A percentile compares a stretch with the other conserved stretches of the same genome.
phyloP scores from a whole-genome alignment of 2,329 filamentous ascomycete genomes.

The Penicillium expansum region DNA sequence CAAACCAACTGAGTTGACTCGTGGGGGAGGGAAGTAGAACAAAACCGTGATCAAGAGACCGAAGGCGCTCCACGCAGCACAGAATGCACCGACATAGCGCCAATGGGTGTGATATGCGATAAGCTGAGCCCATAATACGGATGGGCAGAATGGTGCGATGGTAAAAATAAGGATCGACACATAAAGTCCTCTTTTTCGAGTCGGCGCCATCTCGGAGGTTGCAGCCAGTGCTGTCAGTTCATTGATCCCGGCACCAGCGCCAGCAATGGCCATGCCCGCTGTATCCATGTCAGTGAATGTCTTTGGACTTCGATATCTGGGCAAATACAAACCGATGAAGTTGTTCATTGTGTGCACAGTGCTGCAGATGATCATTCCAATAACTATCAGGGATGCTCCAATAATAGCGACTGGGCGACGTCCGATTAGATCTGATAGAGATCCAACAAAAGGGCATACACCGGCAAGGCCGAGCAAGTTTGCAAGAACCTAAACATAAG shows the following conservation, averaged over 20 bases:
- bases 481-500: slow-evolving; percentile 39
- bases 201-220: slow-evolving; percentile 66
- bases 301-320: neutral
- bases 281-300: neutral
- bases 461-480: slow-evolving; percentile 57
- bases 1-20: slow-evolving; percentile 42
- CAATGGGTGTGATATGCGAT: slow-evolving; percentile 47
- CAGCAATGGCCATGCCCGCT: slow-evolving; percentile 59
- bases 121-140: slow-evolving; percentile 61
- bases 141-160: slow-evolving; percentile 62
- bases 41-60: slow-evolving; percentile 43
- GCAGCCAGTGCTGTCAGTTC: slow-evolving; percentile 67
- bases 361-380: slow-evolving; percentile 60
- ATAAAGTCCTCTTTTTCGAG: slow-evolving; percentile 62
- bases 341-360: slow-evolving; percentile 59
- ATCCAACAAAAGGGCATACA: slow-evolving; percentile 63
- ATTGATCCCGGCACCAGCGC: slow-evolving; percentile 64
- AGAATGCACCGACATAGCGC: slow-evolving; percentile 46
- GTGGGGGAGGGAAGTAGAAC: slow-evolving; percentile 48
- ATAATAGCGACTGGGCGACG: slow-evolving; percentile 59
- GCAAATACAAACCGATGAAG: slow-evolving; percentile 56
- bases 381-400: slow-evolving; percentile 53
- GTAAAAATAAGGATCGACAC: slow-evolving; percentile 60
- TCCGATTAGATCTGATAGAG: slow-evolving; percentile 62
- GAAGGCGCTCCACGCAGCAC: slow-evolving; percentile 43